Conservation (phyloP, 345 rosid genomes). For the Atalantia buxifolia region DNA sequence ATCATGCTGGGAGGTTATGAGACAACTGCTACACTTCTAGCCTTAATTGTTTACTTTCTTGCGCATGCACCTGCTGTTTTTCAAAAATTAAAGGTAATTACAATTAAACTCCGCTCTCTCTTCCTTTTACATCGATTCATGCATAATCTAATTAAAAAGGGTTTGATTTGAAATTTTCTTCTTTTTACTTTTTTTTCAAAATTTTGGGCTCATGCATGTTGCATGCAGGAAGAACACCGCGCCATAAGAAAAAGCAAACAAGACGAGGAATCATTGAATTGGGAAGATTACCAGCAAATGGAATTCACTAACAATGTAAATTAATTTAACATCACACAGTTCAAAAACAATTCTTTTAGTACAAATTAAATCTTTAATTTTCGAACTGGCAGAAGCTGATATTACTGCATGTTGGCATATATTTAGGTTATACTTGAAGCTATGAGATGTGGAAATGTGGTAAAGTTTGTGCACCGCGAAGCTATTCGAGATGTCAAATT, state of each 20-base stretch:
- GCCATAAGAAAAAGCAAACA: slow-evolving; percentile 54
- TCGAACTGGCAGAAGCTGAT: neutral
- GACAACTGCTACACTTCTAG: slow-evolving; percentile 67
- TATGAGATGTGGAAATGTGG: slow-evolving; percentile 75
- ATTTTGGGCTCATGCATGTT: too few relatives aligned
- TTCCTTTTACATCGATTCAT: neutral
- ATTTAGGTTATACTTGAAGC: slow-evolving; percentile 65
- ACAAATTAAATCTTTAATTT: neutral
- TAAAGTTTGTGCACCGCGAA: slow-evolving; percentile 66
- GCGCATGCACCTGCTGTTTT: slow-evolving; percentile 39
- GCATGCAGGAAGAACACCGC: slow-evolving; percentile 62
- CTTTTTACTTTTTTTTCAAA: too few relatives aligned
- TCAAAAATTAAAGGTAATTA: slow-evolving; percentile 38
- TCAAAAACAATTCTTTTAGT: neutral
- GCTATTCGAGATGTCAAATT: slow-evolving; percentile 58
- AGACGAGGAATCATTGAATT: slow-evolving; percentile 39
- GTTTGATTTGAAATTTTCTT: neutral
- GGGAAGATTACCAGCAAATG: slow-evolving; percentile 77
- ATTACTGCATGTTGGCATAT: neutral
- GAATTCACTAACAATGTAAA: slow-evolving; percentile 57
- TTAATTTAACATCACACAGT: too few relatives aligned
- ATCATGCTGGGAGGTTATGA: slow-evolving; percentile 77
- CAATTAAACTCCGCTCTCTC: neutral
- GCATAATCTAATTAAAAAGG: too few relatives aligned
- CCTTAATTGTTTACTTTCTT: slow-evolving; percentile 67